These are phyloP conservation scores for Colletotrichum eleusines DNA, from an alignment of 2,329 filamentous ascomycete genomes.

Conservation along the genomic window DNA sequence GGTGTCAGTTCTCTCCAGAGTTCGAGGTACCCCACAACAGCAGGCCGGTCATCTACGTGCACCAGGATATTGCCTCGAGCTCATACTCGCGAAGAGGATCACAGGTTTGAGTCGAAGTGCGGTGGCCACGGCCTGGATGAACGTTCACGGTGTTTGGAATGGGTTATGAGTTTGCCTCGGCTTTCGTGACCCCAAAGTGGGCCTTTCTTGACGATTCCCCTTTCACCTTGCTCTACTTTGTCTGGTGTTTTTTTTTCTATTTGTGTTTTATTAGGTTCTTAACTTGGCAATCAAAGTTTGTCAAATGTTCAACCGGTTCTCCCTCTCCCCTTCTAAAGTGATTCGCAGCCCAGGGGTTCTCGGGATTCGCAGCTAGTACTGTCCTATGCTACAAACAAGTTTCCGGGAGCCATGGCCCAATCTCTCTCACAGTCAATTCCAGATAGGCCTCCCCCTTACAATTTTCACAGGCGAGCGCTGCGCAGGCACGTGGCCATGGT, in stretches of 20 bases:
- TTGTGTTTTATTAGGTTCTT: neutral
- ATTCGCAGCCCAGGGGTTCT: too few relatives aligned
- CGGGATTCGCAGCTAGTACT: neutral
- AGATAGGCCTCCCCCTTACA: neutral
- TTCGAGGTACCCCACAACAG: slow-evolving; percentile 16
- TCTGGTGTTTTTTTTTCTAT: neutral
- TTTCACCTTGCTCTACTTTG: neutral
- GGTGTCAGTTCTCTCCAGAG: slow-evolving; percentile 27
- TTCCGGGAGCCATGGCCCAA: slow-evolving; percentile 11
- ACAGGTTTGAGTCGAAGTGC: neutral
- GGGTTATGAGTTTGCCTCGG: neutral
- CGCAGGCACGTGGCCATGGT: too few relatives aligned
- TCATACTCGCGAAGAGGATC: slow-evolving; percentile 3
- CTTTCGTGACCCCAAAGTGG: neutral
- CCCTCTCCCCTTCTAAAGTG: too few relatives aligned
- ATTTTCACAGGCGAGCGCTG: neutral
- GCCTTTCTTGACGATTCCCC: neutral
- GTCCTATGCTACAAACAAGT: neutral
- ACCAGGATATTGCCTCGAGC: slow-evolving; percentile 33
- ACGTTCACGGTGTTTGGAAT: neutral
- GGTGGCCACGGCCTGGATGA: neutral
- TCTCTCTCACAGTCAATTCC: neutral
- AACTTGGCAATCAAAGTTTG: neutral
- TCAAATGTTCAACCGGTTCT: neutral
- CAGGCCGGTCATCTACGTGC: slow-evolving; percentile 35